phyloP scores from a whole-genome alignment of 2,329 filamentous ascomycete genomes.

The Sarocladiaceae sp. region DNA sequence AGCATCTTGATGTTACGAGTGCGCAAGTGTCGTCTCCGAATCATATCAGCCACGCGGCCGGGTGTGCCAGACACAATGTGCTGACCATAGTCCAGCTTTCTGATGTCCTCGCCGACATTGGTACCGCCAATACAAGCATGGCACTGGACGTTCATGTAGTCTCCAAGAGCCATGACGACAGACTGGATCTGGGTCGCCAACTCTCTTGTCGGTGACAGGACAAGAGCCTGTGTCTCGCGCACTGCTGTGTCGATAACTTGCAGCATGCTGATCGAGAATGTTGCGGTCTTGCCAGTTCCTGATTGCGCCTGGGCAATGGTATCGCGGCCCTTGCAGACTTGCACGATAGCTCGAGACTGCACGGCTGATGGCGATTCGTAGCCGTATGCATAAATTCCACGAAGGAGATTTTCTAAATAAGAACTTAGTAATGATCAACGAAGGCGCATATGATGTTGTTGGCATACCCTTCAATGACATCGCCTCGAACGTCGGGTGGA shows the following conservation, averaged over 20 bases:
- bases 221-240: conserved; percentile 88
- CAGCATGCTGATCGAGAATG: conserved; percentile 93
- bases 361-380: conserved; percentile 98
- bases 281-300: conserved; percentile 94
- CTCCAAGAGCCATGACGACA: conserved; percentile 98
- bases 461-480: conserved; percentile 83
- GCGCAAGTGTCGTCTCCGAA: conserved; percentile 51
- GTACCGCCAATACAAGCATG: conserved; percentile 98
- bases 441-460: neutral
- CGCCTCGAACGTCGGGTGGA: conserved; percentile 88
- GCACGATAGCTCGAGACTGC: conserved; percentile 95
- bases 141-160: conserved; percentile 99
- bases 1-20: conserved; percentile 63
- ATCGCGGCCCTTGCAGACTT: conserved; percentile 98
- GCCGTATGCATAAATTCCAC: conserved; percentile 96
- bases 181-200: conserved; percentile 97
- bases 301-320: conserved; percentile 98
- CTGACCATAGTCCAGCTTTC: conserved; percentile 94
- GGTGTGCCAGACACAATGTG: conserved; percentile 97
- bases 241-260: conserved; percentile 94
- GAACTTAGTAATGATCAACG: neutral
- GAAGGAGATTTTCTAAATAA: conserved; percentile 75
- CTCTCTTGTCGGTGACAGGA: conserved; percentile 94
- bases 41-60: conserved; percentile 77
- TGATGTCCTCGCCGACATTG: conserved; percentile 96